A percentile compares a stretch with the other conserved stretches of the same genome.
Evolutionary conservation across 164 flowering plant genomes (phyloP).

Genomic region (Pachysandra terminalis): DNA sequence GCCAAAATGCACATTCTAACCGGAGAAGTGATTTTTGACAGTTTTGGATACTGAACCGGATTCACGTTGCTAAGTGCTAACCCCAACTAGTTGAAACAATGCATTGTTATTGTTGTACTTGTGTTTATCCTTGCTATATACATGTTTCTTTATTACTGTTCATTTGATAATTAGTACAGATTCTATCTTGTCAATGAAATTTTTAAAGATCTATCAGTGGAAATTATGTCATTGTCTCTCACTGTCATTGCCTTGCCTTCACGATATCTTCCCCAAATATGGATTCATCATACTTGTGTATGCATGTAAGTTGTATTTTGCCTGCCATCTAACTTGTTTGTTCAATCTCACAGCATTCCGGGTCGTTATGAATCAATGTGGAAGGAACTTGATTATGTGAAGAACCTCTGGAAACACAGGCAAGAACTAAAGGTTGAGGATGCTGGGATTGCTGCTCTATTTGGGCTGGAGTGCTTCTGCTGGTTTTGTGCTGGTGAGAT

Average conservation of each 20-base stretch:
- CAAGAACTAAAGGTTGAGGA: conserved; percentile 43
- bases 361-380: conserved; percentile 43
- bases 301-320: background rate
- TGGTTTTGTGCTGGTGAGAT: conserved; percentile 68
- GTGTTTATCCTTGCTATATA: background rate
- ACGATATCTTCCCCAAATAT: background rate
- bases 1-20: too few species aligned
- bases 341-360: conserved; percentile 38
- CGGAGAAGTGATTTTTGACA: too few species aligned
- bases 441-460: conserved; percentile 50
- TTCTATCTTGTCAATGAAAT: background rate
- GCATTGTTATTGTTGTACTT: background rate
- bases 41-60: too few species aligned
- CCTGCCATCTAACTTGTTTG: background rate
- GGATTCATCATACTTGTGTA: background rate
- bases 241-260: background rate
- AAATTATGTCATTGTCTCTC: background rate
- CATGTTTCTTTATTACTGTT: background rate
- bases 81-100: too few species aligned
- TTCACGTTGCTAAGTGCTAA: too few species aligned
- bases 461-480: conserved; percentile 54
- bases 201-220: background rate
- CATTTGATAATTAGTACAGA: too few species aligned
- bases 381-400: conserved; percentile 45
- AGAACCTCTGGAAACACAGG: conserved; percentile 45